A percentile compares a stretch with the other conserved stretches of the same genome.
These are phyloP conservation scores for Gossypium raimondii DNA, from an alignment of 345 rosid species.

Conservation along the genomic window DNA sequence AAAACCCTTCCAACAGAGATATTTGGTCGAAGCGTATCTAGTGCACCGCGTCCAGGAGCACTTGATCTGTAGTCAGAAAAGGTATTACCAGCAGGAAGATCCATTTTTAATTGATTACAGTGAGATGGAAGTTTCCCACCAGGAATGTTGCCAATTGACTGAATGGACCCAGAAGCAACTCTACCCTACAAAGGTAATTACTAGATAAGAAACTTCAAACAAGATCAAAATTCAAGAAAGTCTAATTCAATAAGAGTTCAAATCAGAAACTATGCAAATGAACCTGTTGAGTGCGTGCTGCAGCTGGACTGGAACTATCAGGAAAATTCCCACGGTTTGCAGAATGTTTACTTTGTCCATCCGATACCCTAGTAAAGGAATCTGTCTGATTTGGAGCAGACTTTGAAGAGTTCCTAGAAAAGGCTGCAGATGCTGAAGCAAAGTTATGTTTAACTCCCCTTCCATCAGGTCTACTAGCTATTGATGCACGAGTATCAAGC, in stretches of 20 bases:
- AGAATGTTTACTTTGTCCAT: slow-evolving; percentile 47
- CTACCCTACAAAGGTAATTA: slow-evolving; percentile 45
- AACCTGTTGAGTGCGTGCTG: slow-evolving; percentile 53
- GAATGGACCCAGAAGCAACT: slow-evolving; percentile 37
- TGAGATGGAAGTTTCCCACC: slow-evolving; percentile 44
- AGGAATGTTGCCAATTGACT: slow-evolving; percentile 33
- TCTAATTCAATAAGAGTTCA: neutral
- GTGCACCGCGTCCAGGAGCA: slow-evolving; percentile 30
- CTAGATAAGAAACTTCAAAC: slow-evolving; percentile 13
- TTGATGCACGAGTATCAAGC: slow-evolving; percentile 40
- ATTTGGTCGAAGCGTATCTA: slow-evolving; percentile 48
- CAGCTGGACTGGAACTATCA: slow-evolving; percentile 28
- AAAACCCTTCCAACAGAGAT: slow-evolving; percentile 33
- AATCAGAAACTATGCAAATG: neutral
- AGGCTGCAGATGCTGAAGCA: slow-evolving; percentile 44
- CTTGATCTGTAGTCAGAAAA: slow-evolving; percentile 42
- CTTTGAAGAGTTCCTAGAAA: slow-evolving; percentile 42
- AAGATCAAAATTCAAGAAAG: neutral
- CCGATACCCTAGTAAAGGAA: slow-evolving; percentile 38
- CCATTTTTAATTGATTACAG: slow-evolving; percentile 40
- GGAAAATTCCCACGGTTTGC: slow-evolving; percentile 38
- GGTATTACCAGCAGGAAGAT: slow-evolving; percentile 33
- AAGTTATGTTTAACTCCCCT: slow-evolving; percentile 40
- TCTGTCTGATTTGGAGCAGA: slow-evolving; percentile 38
- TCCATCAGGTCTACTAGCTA: slow-evolving; percentile 38